Conservation (phyloP, 768 basidiomycete species). For the Tephrocybe sp. region DNA sequence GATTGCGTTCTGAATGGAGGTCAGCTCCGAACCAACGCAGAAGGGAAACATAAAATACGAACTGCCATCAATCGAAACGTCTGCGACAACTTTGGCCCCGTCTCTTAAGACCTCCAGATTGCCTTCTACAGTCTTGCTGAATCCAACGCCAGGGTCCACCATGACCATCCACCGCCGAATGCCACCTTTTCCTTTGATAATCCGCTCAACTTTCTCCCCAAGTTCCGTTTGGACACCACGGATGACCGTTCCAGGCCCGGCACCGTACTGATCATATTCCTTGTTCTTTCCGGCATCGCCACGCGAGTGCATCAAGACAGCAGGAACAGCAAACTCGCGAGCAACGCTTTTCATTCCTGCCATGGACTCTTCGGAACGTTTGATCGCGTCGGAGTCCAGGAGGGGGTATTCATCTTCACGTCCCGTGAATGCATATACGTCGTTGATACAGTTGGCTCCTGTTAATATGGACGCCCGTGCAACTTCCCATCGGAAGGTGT, state of each 20-base stretch:
- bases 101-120: conserved; percentile 70
- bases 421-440: conserved; percentile 83
- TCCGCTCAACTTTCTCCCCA: conserved; percentile 60
- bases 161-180: conserved; percentile 87
- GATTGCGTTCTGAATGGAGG: conserved; percentile 35
- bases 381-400: conserved; percentile 27
- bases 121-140: conserved; percentile 81
- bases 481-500: conserved; percentile 86
- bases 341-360: conserved; percentile 65
- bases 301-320: conserved; percentile 93
- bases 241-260: conserved; percentile 48
- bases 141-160: conserved; percentile 91
- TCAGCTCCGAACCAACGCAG: neutral
- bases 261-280: conserved; percentile 50
- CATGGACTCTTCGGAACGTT: conserved; percentile 38
- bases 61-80: conserved; percentile 32
- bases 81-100: conserved; percentile 44
- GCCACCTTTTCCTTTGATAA: conserved; percentile 68
- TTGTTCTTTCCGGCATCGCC: conserved; percentile 81
- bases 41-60: conserved; percentile 9
- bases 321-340: conserved; percentile 67
- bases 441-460: conserved; percentile 93
- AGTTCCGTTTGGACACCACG: conserved; percentile 73
- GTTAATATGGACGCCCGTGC: conserved; percentile 72
- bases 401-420: conserved; percentile 43